phyloP scores from a whole-genome alignment of 2,329 filamentous ascomycete species.

The Alternaria rosae region DNA sequence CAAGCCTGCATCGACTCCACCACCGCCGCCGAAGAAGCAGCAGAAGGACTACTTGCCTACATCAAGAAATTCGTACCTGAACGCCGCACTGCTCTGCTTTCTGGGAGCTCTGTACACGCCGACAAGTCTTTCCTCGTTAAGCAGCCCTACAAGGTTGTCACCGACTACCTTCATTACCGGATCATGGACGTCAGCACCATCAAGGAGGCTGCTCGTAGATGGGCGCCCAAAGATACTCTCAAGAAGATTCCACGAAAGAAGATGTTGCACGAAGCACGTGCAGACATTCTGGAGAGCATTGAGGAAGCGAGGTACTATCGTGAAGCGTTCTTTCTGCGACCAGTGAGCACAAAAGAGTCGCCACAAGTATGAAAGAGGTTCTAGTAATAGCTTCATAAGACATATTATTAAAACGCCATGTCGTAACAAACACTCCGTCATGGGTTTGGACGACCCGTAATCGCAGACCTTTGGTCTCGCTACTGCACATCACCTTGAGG shows the following conservation, averaged over 20 bases:
- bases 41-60: constrained; percentile 76
- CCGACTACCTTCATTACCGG: constrained; percentile 84
- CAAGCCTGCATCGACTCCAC: constrained; percentile 75
- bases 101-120: constrained; percentile 92
- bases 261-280: constrained; percentile 79
- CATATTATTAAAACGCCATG: not conserved
- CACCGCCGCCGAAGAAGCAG: constrained; percentile 75
- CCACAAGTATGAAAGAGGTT: not conserved
- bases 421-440: not conserved
- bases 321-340: constrained; percentile 67
- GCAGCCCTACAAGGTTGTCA: constrained; percentile 74
- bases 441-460: not conserved
- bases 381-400: not conserved
- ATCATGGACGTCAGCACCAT: constrained; percentile 91
- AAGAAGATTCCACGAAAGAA: constrained; percentile 74
- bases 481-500: not conserved
- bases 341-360: constrained; percentile 1
- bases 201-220: constrained; percentile 87
- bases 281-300: constrained; percentile 96
- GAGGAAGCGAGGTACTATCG: constrained; percentile 87
- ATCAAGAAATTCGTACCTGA: constrained; percentile 75
- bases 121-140: constrained; percentile 82
- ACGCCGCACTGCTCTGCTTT: constrained; percentile 73
- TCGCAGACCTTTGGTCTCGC: not conserved
- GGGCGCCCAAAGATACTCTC: constrained; percentile 71